A percentile compares a stretch with the other conserved stretches of the same genome.
Conservation (phyloP, 164 flowering plant genomes). For the Vitis rupestris region DNA sequence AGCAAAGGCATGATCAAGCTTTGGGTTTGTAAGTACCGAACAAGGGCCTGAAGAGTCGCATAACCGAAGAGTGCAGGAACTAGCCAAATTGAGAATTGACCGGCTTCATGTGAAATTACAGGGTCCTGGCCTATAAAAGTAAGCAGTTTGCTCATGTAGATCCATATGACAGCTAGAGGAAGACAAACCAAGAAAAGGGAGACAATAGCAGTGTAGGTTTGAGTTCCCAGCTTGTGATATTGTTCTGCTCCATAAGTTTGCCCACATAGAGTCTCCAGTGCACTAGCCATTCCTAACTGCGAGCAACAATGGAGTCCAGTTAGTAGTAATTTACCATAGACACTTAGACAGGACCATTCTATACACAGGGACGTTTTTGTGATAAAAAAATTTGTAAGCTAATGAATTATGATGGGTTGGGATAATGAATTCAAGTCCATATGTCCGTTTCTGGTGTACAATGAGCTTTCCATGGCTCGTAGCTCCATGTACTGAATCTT, state of each 20-base stretch:
- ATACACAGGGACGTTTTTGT: neutral
- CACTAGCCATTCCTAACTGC: conserved; percentile 64
- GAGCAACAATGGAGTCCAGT: no score
- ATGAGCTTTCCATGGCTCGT: no score
- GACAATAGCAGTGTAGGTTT: conserved; percentile 50
- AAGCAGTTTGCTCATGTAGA: conserved; percentile 38
- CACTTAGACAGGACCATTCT: no score
- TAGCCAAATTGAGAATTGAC: conserved; percentile 41
- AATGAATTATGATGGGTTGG: no score
- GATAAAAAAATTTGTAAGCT: no score
- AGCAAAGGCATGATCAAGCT: conserved; percentile 50
- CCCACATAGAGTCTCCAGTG: conserved; percentile 62
- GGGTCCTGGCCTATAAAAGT: conserved; percentile 57
- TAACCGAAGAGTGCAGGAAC: conserved; percentile 53
- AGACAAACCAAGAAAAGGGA: conserved; percentile 42
- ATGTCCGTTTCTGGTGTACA: no score
- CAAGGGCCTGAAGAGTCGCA: conserved; percentile 53
- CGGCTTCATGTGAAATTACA: conserved; percentile 51
- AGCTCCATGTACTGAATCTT: no score
- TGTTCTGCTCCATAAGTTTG: conserved; percentile 71
- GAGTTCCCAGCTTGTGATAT: conserved; percentile 43
- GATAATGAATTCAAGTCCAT: no score
- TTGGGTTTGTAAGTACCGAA: conserved; percentile 50
- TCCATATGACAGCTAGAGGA: conserved; percentile 52
- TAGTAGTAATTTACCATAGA: neutral